Evolutionary conservation across 306 rosid species (phyloP), one percentile per base, ranked within the genome.

Genomic region (Prunus fruticosa): DNA sequence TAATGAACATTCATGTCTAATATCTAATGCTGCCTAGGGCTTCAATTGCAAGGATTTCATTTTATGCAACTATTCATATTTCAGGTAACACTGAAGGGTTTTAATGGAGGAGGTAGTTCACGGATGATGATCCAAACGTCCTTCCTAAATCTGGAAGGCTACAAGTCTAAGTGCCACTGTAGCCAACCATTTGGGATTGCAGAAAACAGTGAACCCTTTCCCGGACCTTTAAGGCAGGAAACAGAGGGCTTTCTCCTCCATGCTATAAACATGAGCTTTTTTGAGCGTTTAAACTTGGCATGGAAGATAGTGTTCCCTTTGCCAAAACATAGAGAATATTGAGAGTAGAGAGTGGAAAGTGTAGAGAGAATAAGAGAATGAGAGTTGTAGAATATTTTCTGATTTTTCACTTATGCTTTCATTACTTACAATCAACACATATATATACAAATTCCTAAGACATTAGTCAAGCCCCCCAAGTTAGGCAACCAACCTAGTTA

Each of bases 251-350:
- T 91, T 81, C 94, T 93, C 77, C 94, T 90, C 52, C 89, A 86
- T 56, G 89, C 96, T 71, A 82, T 93, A 60, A 90, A 90, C 75
- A 90, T 91, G 96, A 86, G 81, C 90, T 93, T 93, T 84, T 87
- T 91, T 3, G 93, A 90, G 87, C 94, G 96, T 18, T 73, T 91
- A 73, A 90, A 87, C 83, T 84, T 93, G 82, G 97, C 98, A 25
- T 90, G 97, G 96, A 91, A 88, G 82, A 91, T 93, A 64, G 49
- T 93, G 16, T 91, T 88, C 77, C 96, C 98, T n/a, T n/a, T n/a
- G n/a, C n/a, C n/a, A n/a, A n/a, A n/a, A n/a, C n/a, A n/a, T n/a
- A n/a, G n/a, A n/a, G n/a, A n/a, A n/a, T n/a, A n/a, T n/a, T n/a
- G n/a, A n/a, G n/a, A n/a, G n/a, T n/a, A n/a, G n/a, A n/a, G n/a